Conservation (phyloP, 805 yeast species). For the Suhomyces vadensis region DNA sequence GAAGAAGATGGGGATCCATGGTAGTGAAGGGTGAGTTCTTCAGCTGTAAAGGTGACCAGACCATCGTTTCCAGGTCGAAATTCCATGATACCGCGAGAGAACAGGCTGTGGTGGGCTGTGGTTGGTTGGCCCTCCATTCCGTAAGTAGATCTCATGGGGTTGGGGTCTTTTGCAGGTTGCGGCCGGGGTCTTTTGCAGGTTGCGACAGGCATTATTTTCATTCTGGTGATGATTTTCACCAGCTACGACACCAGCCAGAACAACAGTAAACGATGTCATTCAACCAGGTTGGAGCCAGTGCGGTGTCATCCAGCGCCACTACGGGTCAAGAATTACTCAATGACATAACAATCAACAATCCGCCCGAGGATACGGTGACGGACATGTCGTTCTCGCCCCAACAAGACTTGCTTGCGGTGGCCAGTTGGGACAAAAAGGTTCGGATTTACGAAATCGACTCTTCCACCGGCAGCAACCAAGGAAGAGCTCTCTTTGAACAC, state of each 20-base stretch:
- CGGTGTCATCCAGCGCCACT: slow-evolving; percentile 39
- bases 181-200: not conserved
- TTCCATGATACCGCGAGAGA: too few species aligned
- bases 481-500: slow-evolving; percentile 87
- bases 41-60: not conserved
- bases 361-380: slow-evolving; percentile 90
- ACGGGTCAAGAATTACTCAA: slow-evolving; percentile 62
- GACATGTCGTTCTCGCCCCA: slow-evolving; percentile 85
- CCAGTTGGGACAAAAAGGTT: slow-evolving; percentile 95
- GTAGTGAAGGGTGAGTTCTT: slow-evolving; percentile 4
- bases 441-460: slow-evolving; percentile 84
- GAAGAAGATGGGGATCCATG: not conserved
- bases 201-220: not conserved
- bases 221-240: not conserved
- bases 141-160: not conserved
- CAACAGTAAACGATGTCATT: slow-evolving; percentile 43
- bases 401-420: slow-evolving; percentile 75
- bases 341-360: slow-evolving; percentile 69
- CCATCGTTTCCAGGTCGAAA: not conserved
- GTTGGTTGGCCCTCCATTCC: not conserved
- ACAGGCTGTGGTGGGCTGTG: too few species aligned
- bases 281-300: slow-evolving; percentile 23
- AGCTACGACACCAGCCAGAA: not conserved
- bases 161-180: not conserved
- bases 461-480: slow-evolving; percentile 74